A percentile compares a stretch with the other conserved stretches of the same genome.
Conservation (phyloP, 2,329 filamentous ascomycete species). For the Sporothrix brunneoviolacea region DNA sequence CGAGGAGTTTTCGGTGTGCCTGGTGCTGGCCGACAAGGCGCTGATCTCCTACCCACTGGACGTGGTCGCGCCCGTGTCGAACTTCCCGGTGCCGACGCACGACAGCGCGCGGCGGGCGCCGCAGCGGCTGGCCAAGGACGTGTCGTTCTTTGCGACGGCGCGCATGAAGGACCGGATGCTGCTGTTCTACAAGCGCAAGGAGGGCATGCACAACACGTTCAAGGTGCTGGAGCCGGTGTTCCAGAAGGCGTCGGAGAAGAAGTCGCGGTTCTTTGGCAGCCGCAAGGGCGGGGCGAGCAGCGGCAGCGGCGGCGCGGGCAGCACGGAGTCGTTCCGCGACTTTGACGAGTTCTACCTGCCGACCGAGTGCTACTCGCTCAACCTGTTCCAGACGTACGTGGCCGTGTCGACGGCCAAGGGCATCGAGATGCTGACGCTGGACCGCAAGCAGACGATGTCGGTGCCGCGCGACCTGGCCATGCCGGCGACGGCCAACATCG, state of each 20-base stretch:
- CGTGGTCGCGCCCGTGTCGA: constrained; percentile 61
- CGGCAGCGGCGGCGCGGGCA: constrained; percentile 50
- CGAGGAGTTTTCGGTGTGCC: constrained; percentile 89
- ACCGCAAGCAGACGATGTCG: constrained; percentile 93
- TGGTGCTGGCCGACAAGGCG: constrained; percentile 85
- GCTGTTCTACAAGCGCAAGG: constrained; percentile 95
- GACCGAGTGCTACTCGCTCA: constrained; percentile 88
- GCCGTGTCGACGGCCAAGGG: constrained; percentile 87
- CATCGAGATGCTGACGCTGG: constrained; percentile 90
- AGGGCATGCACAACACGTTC: constrained; percentile 87
- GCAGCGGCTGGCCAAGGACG: constrained; percentile 85
- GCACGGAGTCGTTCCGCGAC: constrained; percentile 93
- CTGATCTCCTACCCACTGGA: constrained; percentile 93
- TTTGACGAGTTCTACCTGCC: constrained; percentile 99
- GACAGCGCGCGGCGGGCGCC: constrained; percentile 80
- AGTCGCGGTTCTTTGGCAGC: constrained; percentile 57
- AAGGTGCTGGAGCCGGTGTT: constrained; percentile 94
- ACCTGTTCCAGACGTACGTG: constrained; percentile 91
- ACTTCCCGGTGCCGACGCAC: constrained; percentile 53
- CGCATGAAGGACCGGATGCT: constrained; percentile 95
- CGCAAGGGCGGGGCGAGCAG: constrained; percentile 40
- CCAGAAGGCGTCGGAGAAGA: constrained; percentile 84
- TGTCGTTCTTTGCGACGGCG: constrained; percentile 92
- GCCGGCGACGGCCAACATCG: constrained; percentile 76
- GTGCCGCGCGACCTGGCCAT: constrained; percentile 75